Percentiles rank a stretch among this genome's conserved stretches.
These are phyloP conservation scores for Phialophora tarda DNA, from an alignment of 2,329 filamentous ascomycete species.

Conservation along the genomic window DNA sequence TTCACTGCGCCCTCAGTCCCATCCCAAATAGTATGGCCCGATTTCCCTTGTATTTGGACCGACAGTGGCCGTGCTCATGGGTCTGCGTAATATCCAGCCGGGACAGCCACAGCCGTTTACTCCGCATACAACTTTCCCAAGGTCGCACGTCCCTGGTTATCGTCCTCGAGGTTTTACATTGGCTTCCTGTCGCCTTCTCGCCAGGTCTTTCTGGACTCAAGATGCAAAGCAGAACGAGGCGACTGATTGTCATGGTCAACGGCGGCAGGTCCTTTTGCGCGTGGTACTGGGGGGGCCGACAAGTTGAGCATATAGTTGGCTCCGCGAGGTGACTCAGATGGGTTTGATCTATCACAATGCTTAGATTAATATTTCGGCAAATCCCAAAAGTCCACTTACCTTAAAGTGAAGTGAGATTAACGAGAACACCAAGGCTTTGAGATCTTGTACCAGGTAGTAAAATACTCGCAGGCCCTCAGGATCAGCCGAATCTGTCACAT, in stretches of 20 bases:
- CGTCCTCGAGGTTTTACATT: background rate
- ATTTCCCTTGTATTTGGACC: background rate
- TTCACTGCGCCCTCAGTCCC: background rate
- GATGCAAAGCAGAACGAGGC: background rate
- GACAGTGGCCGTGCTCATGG: background rate
- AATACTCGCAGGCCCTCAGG: constrained; percentile 96
- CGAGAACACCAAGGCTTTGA: constrained; percentile 96
- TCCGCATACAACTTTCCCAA: background rate
- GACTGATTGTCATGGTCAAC: background rate
- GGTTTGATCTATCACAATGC: constrained; percentile 56
- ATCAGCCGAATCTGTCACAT: constrained; percentile 94
- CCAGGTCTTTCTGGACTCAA: background rate
- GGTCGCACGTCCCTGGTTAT: background rate
- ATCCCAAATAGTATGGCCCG: background rate
- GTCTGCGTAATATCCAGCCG: background rate
- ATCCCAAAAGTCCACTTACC: constrained; percentile 50
- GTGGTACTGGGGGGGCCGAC: background rate
- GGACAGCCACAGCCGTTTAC: background rate
- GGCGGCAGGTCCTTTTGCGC: background rate
- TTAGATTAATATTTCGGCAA: constrained; percentile 18
- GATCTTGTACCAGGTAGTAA: constrained; percentile 96
- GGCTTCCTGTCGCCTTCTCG: background rate
- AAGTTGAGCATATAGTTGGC: background rate
- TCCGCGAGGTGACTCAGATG: constrained; percentile 46
- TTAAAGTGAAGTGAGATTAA: constrained; percentile 98